phyloP scores from a whole-genome alignment of 768 basidiomycete species.

The Lactarius indigo region DNA sequence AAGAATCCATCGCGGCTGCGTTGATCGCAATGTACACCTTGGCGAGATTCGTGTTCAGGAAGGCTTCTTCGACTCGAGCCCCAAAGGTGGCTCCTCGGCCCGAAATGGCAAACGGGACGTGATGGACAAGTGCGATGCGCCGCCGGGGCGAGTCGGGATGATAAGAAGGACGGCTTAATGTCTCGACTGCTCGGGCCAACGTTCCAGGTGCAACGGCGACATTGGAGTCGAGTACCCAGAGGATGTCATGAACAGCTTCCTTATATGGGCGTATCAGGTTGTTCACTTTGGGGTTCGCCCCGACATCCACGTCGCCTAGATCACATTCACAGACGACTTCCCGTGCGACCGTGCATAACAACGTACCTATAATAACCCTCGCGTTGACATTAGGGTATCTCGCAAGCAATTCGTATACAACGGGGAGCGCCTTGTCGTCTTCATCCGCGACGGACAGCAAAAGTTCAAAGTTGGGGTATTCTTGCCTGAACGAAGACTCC shows the following conservation, averaged over 20 bases:
- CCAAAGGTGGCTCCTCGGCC: conserved; percentile 69
- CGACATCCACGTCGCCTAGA: conserved; percentile 76
- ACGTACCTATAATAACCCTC: conserved; percentile 71
- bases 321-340: neutral
- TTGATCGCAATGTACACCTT: conserved; percentile 98
- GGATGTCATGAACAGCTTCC: conserved; percentile 78
- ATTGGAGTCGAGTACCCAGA: conserved; percentile 97
- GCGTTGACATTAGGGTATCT: conserved; percentile 78
- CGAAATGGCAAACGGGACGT: conserved; percentile 85
- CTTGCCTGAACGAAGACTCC: conserved; percentile 87
- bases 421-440: conserved; percentile 79
- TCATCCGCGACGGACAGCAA: conserved; percentile 89
- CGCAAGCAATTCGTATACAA: conserved; percentile 74
- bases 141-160: conserved; percentile 33
- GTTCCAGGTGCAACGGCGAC: conserved; percentile 74
- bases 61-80: conserved; percentile 85
- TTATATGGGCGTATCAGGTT: conserved; percentile 86
- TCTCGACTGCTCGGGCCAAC: conserved; percentile 79
- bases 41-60: conserved; percentile 95
- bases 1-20: conserved; percentile 83
- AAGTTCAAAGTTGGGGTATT: conserved; percentile 90
- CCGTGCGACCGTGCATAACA: neutral
- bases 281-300: conserved; percentile 97
- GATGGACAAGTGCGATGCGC: conserved; percentile 85
- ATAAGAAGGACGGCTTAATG: conserved; percentile 48